Conservation (phyloP, 2,329 filamentous ascomycete genomes). For the Monosporascus sp. region DNA sequence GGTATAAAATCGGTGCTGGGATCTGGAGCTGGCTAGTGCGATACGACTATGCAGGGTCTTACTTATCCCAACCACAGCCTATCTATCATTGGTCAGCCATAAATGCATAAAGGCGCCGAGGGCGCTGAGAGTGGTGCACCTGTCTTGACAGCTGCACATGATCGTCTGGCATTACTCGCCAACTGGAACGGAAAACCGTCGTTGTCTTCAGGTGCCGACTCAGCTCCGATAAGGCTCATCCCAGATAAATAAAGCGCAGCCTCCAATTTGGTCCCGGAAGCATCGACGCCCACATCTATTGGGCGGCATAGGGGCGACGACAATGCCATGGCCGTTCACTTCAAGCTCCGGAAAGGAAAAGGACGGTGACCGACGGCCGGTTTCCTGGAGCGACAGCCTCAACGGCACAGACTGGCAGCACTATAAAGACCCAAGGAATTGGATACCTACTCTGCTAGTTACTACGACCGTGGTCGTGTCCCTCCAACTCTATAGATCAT, state of each 20-base stretch:
- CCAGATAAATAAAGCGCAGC: background rate
- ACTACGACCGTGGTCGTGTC: slow-evolving; percentile 49
- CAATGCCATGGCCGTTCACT: slow-evolving; percentile 27
- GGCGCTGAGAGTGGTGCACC: too few relatives aligned
- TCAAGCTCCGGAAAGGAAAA: slow-evolving; percentile 16
- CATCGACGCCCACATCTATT: background rate
- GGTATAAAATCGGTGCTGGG: too few relatives aligned
- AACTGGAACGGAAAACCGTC: too few relatives aligned
- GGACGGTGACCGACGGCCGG: slow-evolving; percentile 25
- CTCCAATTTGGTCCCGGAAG: background rate
- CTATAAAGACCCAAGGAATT: slow-evolving; percentile 47
- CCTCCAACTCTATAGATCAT: slow-evolving; percentile 62
- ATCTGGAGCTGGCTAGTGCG: too few relatives aligned
- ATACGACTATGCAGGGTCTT: too few relatives aligned
- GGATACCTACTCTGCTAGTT: slow-evolving; percentile 48
- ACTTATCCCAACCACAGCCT: too few relatives aligned
- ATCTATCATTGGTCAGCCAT: too few relatives aligned
- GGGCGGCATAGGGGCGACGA: slow-evolving; percentile 4
- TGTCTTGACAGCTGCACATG: too few relatives aligned
- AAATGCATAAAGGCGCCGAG: too few relatives aligned
- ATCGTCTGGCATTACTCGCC: too few relatives aligned
- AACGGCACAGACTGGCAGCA: slow-evolving; percentile 47
- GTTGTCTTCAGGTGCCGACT: too few relatives aligned
- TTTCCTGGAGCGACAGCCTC: slow-evolving; percentile 36
- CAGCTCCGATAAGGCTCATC: background rate